phyloP scores from a whole-genome alignment of 225 moss, liverwort and hornwort genomes.

The Pseudoscleropodium purum region DNA sequence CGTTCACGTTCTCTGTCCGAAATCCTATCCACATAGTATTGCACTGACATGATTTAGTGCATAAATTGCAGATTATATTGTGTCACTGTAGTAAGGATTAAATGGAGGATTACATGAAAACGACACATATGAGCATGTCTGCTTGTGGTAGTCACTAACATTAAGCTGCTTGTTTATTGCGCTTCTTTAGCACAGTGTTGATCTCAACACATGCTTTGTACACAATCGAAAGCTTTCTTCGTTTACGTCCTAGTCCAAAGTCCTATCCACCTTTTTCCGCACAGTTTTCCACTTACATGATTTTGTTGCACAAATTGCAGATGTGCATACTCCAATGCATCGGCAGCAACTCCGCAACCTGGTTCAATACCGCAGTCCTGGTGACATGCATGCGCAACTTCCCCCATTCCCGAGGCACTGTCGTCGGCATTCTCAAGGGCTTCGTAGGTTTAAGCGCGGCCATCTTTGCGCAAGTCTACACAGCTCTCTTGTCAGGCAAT shows the following conservation, averaged over 20 bases:
- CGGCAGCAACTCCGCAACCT: conserved; percentile 72
- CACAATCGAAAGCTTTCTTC: background rate
- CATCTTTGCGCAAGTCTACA: conserved; percentile 65
- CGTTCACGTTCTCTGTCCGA: background rate
- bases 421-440: conserved; percentile 85
- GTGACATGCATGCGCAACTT: conserved; percentile 88
- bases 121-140: background rate
- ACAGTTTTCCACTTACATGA: background rate
- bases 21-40: background rate
- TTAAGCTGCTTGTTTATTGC: background rate
- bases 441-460: conserved; percentile 82
- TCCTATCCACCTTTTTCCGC: background rate
- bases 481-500: conserved; percentile 25
- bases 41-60: background rate
- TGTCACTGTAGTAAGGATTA: background rate
- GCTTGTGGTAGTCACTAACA: background rate
- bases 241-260: background rate
- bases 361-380: conserved; percentile 72
- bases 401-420: conserved; percentile 63
- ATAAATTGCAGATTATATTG: background rate
- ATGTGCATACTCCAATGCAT: conserved; percentile 27
- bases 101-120: background rate
- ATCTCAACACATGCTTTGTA: background rate
- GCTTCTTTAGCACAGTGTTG: background rate
- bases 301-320: background rate